A percentile compares a stretch with the other conserved stretches of the same genome.
These are phyloP conservation scores for Blechomonas ayalai DNA, from an alignment of 208 protist genomes.

Conservation along the genomic window DNA sequence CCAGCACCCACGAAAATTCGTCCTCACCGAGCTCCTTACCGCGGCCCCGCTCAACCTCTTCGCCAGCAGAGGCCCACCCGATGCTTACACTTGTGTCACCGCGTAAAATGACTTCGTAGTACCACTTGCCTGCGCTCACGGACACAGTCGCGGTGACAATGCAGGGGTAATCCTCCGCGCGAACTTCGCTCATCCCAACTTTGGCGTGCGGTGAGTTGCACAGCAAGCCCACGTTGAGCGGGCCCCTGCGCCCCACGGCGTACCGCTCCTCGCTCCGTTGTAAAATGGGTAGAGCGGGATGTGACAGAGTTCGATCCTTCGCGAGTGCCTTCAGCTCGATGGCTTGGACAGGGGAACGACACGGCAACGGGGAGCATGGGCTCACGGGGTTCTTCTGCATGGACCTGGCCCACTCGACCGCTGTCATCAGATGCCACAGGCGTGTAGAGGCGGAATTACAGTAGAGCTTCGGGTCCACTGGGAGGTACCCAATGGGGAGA, in stretches of 20 bases:
- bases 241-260: conserved; percentile 40
- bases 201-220: conserved; percentile 21
- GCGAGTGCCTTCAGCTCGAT: background rate
- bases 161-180: conserved; percentile 43
- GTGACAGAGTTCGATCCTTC: background rate
- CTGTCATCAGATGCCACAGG: conserved; percentile 53
- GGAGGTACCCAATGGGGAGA: conserved; percentile 53
- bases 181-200: conserved; percentile 20
- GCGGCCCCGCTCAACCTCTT: conserved; percentile 4
- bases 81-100: conserved; percentile 10
- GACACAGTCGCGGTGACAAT: conserved; percentile 61
- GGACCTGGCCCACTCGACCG: conserved; percentile 15
- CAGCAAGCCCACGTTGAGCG: conserved; percentile 46
- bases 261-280: conserved; percentile 5
- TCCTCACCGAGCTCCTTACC: conserved; percentile 55
- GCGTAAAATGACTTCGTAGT: conserved; percentile 75
- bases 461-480: conserved; percentile 70
- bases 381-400: background rate
- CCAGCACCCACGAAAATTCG: conserved; percentile 70
- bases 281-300: conserved; percentile 8
- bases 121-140: conserved; percentile 74
- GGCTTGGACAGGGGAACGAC: background rate
- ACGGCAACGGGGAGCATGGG: background rate
- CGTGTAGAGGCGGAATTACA: conserved; percentile 24
- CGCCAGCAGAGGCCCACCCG: conserved; percentile 3